A percentile compares a stretch with the other conserved stretches of the same genome.
phyloP scores from a whole-genome alignment of 2,329 filamentous ascomycete species.

The Botrytis porri region DNA sequence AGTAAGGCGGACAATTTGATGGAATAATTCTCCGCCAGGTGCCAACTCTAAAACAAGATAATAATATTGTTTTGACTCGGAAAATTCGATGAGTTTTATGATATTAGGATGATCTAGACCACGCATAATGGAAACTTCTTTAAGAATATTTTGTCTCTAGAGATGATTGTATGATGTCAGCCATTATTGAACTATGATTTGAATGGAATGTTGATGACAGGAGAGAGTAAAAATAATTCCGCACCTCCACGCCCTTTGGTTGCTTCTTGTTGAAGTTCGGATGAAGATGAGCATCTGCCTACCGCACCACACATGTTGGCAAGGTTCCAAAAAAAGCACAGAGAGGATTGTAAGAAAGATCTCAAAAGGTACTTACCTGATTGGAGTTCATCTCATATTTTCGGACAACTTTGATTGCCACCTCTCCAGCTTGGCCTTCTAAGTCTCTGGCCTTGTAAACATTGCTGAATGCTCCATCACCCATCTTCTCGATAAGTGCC shows the following conservation, averaged over 20 bases:
- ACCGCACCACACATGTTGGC: constrained; percentile 55
- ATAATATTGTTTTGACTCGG: constrained; percentile 91
- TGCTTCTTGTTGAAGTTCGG: constrained; percentile 94
- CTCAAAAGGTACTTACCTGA: constrained; percentile 70
- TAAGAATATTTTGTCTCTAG: constrained; percentile 93
- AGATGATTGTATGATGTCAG: constrained; percentile 22
- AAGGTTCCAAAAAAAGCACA: constrained; percentile 39
- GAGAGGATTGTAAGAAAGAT: constrained; percentile 35
- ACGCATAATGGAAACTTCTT: constrained; percentile 98
- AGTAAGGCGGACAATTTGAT: constrained; percentile 95
- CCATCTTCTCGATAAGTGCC: constrained; percentile 93
- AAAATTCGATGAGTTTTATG: constrained; percentile 88
- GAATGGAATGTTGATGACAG: neutral
- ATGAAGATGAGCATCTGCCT: constrained; percentile 91
- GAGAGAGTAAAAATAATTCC: constrained; percentile 42
- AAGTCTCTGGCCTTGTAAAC: constrained; percentile 86
- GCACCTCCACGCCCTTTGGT: constrained; percentile 97
- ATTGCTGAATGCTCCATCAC: constrained; percentile 97
- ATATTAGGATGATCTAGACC: constrained; percentile 96
- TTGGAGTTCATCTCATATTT: constrained; percentile 99
- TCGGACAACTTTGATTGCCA: constrained; percentile 97
- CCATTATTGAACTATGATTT: neutral
- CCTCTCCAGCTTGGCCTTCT: constrained; percentile 69
- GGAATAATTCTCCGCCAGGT: constrained; percentile 93
- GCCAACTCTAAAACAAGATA: constrained; percentile 96